Base-by-base conservation (phyloP, 345 rosid species). In the Microthlaspi erraticum region DNA sequence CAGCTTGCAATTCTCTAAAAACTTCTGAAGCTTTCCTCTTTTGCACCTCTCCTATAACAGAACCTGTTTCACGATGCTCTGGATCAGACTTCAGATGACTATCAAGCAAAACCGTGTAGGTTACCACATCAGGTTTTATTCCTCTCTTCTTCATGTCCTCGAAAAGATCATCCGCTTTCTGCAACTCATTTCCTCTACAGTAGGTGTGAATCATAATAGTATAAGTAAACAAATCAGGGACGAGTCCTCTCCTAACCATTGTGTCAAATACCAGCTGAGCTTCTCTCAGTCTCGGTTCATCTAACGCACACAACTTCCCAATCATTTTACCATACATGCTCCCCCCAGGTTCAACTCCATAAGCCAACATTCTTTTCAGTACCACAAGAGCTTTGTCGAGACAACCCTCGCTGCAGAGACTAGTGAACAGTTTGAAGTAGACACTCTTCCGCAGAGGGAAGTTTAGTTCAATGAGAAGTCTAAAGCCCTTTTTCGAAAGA, bases 151-250 rank as follows among this genome's bases (percentile, higher is more conserved):
- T 84, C 90, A 90, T 88, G 60, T 77, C 80, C 45, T 43, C 46
- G 34, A 88, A 82, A 74, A 89, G 81, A 79, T 45, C 19, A 59
- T 11, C 36, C 11, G 86, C 90, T 70, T 82, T 80, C 36, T 11
- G 74, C 65, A 84, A 65, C 76, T 67, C 37, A 52, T 83, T 80
- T 13, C 53, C 26, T 70, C 74, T 84, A 58, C 89, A 90, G 70
- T 85, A 90, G 13, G 86, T 78, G 52, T 77, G 59, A 57, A 88
- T 88, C 95, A 92, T 87, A 19, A 74, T 82, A 1, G 88, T 90
- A 80, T 84, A 90, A 6, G 82, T 79, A 72, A 74, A 45, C 37
- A 86, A 41, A 79, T 85, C 81, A 18, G 87, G 92, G 53, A 56
- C 66, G 57, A 68, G 50, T 50, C 88, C 88, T 34, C 72, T 77